Evolutionary conservation across 148 eudicot genomes (phyloP), one percentile per base, ranked within the genome.

Genomic region (Diospyros lotus): DNA sequence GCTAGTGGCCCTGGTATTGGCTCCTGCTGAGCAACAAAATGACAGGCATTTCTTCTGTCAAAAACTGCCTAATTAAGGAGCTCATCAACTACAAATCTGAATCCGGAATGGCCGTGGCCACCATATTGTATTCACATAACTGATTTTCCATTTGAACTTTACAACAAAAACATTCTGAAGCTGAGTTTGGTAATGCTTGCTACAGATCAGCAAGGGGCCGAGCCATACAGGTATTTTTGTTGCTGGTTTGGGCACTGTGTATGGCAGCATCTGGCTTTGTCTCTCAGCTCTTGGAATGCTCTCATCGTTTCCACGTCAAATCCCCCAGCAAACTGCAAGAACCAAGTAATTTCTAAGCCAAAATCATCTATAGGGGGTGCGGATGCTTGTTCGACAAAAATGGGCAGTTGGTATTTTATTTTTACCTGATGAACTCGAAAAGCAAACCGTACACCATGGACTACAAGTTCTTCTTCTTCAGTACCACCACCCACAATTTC

Each of bases 401-500:
- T 28, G 28, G 28, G 28, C 28, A 28, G 28, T 48, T 48, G 52
- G 52, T 48, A 8, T 48, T 4, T 48, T 4, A 48, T 4, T 4
- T 17, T 76, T 61, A 95, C 99, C 99, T 95, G 99, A 78, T 95
- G 99, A 42, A 95, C 97, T 1, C 99, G 87, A 80, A 92, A 95
- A 15, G 99, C 99, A 81, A 92, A 93, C 75, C 92, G 82, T 79
- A 95, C 96, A 15, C 94, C 96, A 83, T 95, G 97, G 66, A 95
- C 89, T 13, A 95, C 91, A 54, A 95, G 80, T 76, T 95, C 99
- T 83, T 93, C 93, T 83, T 95, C 99, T 72, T 92, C 97, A 1
- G 89, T 87, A 15, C 52, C 52, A 48, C 96, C 85, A 60, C 85
- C 86, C 5, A 83, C 91, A 50, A 77, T 80, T 77, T 91, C 97